A percentile compares a stretch with the other conserved stretches of the same genome.
Conservation (phyloP, 139 green algal species). For the Microglena sp. region DNA sequence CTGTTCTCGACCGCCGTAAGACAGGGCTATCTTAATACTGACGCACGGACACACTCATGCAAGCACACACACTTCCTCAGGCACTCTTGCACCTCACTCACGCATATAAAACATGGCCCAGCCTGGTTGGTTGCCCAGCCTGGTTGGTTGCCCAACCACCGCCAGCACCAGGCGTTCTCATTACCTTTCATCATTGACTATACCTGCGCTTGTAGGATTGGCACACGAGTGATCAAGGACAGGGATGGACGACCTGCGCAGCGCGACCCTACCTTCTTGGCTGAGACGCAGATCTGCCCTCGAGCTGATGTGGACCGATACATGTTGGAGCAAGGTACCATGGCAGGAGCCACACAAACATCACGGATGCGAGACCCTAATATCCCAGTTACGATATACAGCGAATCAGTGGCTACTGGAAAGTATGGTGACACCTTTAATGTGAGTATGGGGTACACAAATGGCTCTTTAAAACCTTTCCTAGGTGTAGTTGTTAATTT, state of each 20-base stretch:
- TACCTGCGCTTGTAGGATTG: conserved; percentile 17
- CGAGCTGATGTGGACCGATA: not conserved
- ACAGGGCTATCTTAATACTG: no score
- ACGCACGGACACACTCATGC: no score
- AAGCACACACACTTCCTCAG: no score
- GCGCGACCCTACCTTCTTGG: conserved; percentile 40
- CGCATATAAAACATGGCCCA: not conserved
- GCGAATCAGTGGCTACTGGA: conserved; percentile 30
- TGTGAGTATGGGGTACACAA: no score
- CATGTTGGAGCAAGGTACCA: not conserved
- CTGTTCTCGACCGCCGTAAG: no score
- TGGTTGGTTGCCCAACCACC: no score
- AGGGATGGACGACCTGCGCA: conserved; percentile 16
- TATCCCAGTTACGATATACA: conserved; percentile 38
- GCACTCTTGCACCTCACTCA: not conserved
- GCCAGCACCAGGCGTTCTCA: not conserved
- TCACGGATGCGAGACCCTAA: conserved; percentile 17
- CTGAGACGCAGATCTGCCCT: conserved; percentile 23
- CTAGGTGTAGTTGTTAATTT: no score
- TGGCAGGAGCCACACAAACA: conserved; percentile 12
- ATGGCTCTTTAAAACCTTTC: no score
- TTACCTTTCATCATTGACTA: not conserved
- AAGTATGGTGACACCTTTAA: conserved; percentile 16
- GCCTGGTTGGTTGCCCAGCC: not conserved
- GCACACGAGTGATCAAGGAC: conserved; percentile 31